A percentile compares a stretch with the other conserved stretches of the same genome.
Conservation (phyloP, 1,284 basidiomycete species). For the Moesziomyces aphidis region DNA sequence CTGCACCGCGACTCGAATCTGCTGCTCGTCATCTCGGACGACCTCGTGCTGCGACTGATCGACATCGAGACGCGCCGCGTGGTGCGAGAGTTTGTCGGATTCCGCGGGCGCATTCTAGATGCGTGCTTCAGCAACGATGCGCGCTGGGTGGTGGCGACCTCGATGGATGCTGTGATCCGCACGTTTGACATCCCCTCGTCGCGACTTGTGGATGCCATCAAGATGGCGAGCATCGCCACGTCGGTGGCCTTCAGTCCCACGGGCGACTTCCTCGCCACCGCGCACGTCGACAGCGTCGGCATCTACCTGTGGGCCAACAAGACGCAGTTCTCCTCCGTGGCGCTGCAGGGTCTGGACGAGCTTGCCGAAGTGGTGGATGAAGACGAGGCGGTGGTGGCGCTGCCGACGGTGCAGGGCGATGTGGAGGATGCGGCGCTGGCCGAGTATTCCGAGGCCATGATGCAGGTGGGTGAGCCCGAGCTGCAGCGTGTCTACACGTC, state of each 20-base stretch:
- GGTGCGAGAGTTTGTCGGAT: slow-evolving; percentile 80
- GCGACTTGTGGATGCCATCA: slow-evolving; percentile 89
- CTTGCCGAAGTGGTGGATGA: slow-evolving; percentile 74
- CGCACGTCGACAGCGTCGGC: slow-evolving; percentile 93
- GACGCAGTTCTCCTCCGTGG: slow-evolving; percentile 88
- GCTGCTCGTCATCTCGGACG: slow-evolving; percentile 86
- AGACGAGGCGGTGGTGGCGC: slow-evolving; percentile 19
- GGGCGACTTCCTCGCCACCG: slow-evolving; percentile 93
- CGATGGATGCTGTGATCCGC: slow-evolving; percentile 89
- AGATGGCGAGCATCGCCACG: slow-evolving; percentile 87
- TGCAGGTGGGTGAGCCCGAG: slow-evolving; percentile 49
- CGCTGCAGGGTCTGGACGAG: slow-evolving; percentile 82
- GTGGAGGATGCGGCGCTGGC: slow-evolving; percentile 76
- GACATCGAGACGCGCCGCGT: slow-evolving; percentile 90
- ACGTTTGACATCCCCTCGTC: slow-evolving; percentile 97
- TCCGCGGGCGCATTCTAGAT: slow-evolving; percentile 61
- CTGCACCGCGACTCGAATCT: slow-evolving; percentile 88
- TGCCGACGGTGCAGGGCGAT: slow-evolving; percentile 51
- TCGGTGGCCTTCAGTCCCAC: slow-evolving; percentile 92
- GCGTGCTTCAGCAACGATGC: slow-evolving; percentile 86
- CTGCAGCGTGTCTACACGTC: slow-evolving; percentile 57
- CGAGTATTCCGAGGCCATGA: slow-evolving; percentile 73
- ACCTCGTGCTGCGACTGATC: slow-evolving; percentile 82
- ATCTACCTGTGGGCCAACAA: slow-evolving; percentile 97
- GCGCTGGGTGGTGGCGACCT: slow-evolving; percentile 88